Base-by-base conservation (phyloP, 2,329 filamentous ascomycete genomes). In the Cadophora luteo-olivacea region DNA sequence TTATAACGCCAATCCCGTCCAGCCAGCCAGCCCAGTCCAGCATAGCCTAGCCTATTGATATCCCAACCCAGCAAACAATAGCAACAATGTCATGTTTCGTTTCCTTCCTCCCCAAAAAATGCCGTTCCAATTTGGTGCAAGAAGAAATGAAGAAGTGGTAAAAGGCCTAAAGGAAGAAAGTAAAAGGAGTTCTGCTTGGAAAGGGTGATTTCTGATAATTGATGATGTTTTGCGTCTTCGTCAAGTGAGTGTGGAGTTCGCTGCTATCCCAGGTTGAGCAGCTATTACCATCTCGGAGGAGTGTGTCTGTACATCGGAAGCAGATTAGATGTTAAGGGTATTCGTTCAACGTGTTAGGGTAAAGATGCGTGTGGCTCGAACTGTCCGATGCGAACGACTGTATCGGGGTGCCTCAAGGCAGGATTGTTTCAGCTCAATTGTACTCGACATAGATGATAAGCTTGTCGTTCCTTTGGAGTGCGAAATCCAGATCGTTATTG, bases 381-480 rank as follows among this genome's bases (percentile, higher is more conserved):
- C 12, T 22, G 3, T 4, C 38, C 52, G 66, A 66, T 54, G 60
- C 22, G 38, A 19, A 65, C 4, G 1, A 69, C 45, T 24, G 32
- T 11, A 60, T 12, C 8, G 12, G 38, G 8, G 11, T 64, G 22
- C 64, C 66, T 65, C 63, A 57, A 68, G 51, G 68, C 57, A 45
- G 52, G 57, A 64, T 63, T 71, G 67, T 66, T 14, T 54, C 12
- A 22, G 54, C 67, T 75, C 68, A 76, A 61, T 72, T 72, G 45
- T 76, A 74, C 25, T 90, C 87, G 38, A 92, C 90, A 73, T 89
- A 92, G 32, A 97, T 83, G 65, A 94, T 89, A 71, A 98, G 84
- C 82, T 97, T 97, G 73, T 94, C 91, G 80, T 97, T 97, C 75
- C 93, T 85, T 75, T 92, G 87, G 71, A 97, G 83, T 3, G 95